Conservation (phyloP, 1,284 basidiomycete species). For the Marasmius sp. region DNA sequence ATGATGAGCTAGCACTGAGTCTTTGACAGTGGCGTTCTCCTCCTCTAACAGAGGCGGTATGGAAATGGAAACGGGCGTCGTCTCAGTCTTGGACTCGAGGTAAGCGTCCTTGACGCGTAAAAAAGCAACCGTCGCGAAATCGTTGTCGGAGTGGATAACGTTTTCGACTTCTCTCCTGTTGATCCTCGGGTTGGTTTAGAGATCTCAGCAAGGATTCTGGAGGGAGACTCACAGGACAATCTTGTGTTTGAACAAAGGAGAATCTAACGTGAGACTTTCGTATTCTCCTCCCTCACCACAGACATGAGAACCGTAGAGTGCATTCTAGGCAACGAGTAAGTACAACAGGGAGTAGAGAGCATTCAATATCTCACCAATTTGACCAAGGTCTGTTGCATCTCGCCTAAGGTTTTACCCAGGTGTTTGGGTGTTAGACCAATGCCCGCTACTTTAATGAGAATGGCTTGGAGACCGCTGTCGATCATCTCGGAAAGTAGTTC, state of each 20-base stretch:
- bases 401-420: conserved; percentile 75
- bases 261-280: conserved; percentile 91
- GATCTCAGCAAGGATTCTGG: conserved; percentile 2
- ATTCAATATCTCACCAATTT: conserved; percentile 55
- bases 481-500: conserved; percentile 90
- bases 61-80: conserved; percentile 15
- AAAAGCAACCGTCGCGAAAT: conserved; percentile 86
- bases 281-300: conserved; percentile 99
- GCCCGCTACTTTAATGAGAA: conserved; percentile 96
- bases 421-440: conserved; percentile 82
- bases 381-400: conserved; percentile 75
- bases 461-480: conserved; percentile 72
- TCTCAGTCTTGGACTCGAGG: conserved; percentile 52
- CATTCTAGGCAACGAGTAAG: conserved; percentile 53
- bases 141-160: conserved; percentile 73
- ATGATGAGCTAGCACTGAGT: conserved; percentile 12
- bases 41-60: conserved; percentile 58
- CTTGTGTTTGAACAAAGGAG: conserved; percentile 82
- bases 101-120: conserved; percentile 72
- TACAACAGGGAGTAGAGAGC: not conserved
- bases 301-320: conserved; percentile 86
- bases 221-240: conserved; percentile 64
- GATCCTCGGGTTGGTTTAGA: not conserved
- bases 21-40: conserved; percentile 28
- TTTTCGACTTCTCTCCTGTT: conserved; percentile 63